Conservation (phyloP, 805 yeast species). For the Suhomyces sp. region DNA sequence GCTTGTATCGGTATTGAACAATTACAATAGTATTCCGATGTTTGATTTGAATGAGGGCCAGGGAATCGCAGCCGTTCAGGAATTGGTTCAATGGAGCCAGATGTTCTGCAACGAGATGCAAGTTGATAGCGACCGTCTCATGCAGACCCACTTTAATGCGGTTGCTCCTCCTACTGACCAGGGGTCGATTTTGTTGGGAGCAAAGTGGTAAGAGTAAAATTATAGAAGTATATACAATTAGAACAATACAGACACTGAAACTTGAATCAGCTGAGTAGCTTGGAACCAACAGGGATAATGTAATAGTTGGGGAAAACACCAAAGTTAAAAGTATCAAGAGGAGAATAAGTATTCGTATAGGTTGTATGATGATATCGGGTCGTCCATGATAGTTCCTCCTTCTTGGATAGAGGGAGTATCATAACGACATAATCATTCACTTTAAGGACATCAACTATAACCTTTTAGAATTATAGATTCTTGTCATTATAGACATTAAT, state of each 20-base stretch:
- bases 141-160: slow-evolving; percentile 45
- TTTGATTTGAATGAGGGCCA: slow-evolving; percentile 10
- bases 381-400: no score
- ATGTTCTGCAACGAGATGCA: slow-evolving; percentile 29
- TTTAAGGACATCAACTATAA: no score
- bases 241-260: background rate
- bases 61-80: slow-evolving; percentile 11
- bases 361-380: no score
- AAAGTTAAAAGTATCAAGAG: no score
- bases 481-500: no score
- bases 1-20: slow-evolving; percentile 35
- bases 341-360: no score
- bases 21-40: slow-evolving; percentile 33
- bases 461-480: no score
- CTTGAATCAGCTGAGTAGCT: background rate
- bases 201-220: slow-evolving; percentile 45
- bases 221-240: background rate
- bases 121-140: slow-evolving; percentile 34
- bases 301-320: no score
- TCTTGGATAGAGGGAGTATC: no score
- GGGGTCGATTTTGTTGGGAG: slow-evolving; percentile 47
- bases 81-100: slow-evolving; percentile 30
- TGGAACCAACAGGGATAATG: background rate
- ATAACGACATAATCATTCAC: no score
- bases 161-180: slow-evolving; percentile 54